Percentiles rank a stretch among this genome's conserved stretches.
Conservation (phyloP, 768 basidiomycete genomes). For the Pholiota microspora region DNA sequence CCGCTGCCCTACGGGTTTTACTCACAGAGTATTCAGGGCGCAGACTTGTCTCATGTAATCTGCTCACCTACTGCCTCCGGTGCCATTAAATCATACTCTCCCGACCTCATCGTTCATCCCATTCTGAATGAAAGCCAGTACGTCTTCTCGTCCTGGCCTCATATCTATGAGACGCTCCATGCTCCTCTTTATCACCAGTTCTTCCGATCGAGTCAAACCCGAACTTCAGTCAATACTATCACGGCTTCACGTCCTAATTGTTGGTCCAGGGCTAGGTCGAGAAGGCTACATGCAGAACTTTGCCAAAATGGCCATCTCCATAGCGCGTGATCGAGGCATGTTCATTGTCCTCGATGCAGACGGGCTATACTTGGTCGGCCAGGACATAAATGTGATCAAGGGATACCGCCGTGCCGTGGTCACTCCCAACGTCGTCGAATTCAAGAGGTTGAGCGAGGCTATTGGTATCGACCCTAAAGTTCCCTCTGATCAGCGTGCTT, state of each 20-base stretch:
- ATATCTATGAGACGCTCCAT: neutral
- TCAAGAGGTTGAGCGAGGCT: constrained; percentile 77
- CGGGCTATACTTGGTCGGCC: constrained; percentile 79
- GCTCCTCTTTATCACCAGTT: constrained; percentile 28
- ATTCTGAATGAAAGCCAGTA: constrained; percentile 73
- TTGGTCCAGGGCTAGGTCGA: constrained; percentile 94
- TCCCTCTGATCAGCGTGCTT: constrained; percentile 57
- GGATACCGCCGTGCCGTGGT: constrained; percentile 88
- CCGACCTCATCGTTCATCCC: constrained; percentile 96
- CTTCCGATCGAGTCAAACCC: constrained; percentile 43
- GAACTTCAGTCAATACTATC: constrained; percentile 68
- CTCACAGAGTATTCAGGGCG: constrained; percentile 52
- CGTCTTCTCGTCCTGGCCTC: constrained; percentile 18
- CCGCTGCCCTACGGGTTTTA: neutral
- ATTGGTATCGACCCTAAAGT: constrained; percentile 59
- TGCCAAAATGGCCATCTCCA: constrained; percentile 69
- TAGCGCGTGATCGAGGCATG: constrained; percentile 76
- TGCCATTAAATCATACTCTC: constrained; percentile 96
- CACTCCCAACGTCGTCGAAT: constrained; percentile 95
- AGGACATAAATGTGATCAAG: constrained; percentile 68
- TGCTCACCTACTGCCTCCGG: constrained; percentile 90
- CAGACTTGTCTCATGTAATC: constrained; percentile 95
- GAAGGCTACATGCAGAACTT: constrained; percentile 87
- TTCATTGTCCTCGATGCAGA: constrained; percentile 96
- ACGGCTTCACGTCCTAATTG: constrained; percentile 88